Base-by-base conservation (phyloP, 768 basidiomycete species). In the Termitomyces sp. region DNA sequence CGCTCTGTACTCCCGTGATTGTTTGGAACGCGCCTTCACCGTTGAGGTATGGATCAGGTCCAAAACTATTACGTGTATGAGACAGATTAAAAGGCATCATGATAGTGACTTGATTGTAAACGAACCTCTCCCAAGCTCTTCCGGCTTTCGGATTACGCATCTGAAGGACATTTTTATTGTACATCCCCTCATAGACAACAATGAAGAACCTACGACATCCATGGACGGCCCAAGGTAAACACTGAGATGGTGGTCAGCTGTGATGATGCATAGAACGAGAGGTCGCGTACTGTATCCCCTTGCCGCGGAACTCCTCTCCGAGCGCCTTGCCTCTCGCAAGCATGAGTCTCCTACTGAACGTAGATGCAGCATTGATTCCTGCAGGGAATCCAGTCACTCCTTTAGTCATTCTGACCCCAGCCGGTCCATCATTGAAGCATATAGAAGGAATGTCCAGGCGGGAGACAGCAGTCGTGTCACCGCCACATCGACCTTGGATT, bases 341-440 rank as follows among this genome's bases (percentile, higher is more conserved):
- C 75, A 89, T 87, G 11, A 89, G 69, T 34, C 84, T 74, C 27
- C 80, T 75, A 66, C 87, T 81, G 63, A 81, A 83, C n/a, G 78
- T 79, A 8, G 76, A 68, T 7, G 78, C 79, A 5, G 70, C 64
- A 35, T 78, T 84, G 62, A 88, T 79, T 0, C 81, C 85, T 1
- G 87, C 73, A 0, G 88, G 88, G 49, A 76, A 80, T 0, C 77
- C 78, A 11, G 79, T 79, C 1, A 78, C 77, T 28, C 73, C 73
- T 59, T 74, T 75, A 34, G 68, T 68, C 14, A 75, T 60, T 9
- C 78, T 73, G 12, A 78, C 10, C 1, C 79, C 79, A 19, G 78
- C 78, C 0, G 79, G 79, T 3, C 79, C 79, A 55, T 80, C 79
- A 49, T 79, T 72, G 46, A 79, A 70, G 58, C 79, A 80, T 27